Evolutionary conservation across 306 rosid species (phyloP).

Genomic region (Sesbania bispinosa): DNA sequence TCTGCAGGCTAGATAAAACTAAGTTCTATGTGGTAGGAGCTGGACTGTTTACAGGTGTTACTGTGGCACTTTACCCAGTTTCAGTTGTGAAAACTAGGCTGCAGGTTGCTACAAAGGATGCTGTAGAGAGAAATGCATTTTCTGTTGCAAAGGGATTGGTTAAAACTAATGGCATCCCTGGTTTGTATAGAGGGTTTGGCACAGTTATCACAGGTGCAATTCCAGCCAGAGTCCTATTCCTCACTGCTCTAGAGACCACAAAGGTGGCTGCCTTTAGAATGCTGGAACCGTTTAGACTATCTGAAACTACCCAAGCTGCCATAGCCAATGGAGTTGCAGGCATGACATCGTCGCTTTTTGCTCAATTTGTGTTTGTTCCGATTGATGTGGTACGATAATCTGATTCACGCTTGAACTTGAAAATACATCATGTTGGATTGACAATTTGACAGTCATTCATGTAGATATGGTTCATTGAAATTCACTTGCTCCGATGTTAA

Average conservation of each 20-base stretch:
- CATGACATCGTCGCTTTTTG: slow-evolving; percentile 77
- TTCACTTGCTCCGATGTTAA: neutral
- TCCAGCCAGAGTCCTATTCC: slow-evolving; percentile 81
- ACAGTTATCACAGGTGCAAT: slow-evolving; percentile 86
- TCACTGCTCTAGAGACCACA: slow-evolving; percentile 75
- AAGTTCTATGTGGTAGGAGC: slow-evolving; percentile 91
- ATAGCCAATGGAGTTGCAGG: slow-evolving; percentile 93
- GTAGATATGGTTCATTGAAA: slow-evolving; percentile 20
- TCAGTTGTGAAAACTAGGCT: slow-evolving; percentile 91
- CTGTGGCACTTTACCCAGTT: slow-evolving; percentile 88
- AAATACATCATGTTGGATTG: neutral
- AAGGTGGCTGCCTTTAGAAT: slow-evolving; percentile 66
- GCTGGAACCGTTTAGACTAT: slow-evolving; percentile 65
- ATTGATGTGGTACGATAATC: slow-evolving; percentile 81
- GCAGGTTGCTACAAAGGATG: slow-evolving; percentile 76
- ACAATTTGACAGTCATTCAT: neutral
- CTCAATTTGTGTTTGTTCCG: slow-evolving; percentile 95
- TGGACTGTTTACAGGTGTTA: slow-evolving; percentile 88
- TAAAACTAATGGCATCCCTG: slow-evolving; percentile 81
- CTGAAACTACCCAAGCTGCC: slow-evolving; percentile 86
- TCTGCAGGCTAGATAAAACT: slow-evolving; percentile 90
- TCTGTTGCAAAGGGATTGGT: slow-evolving; percentile 74
- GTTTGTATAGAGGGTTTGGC: slow-evolving; percentile 89
- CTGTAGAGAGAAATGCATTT: slow-evolving; percentile 66
- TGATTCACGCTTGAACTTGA: slow-evolving; percentile 21